Evolutionary conservation across 306 rosid genomes (phyloP), one percentile per base, ranked within the genome.

Genomic region (Lotus japonicus): DNA sequence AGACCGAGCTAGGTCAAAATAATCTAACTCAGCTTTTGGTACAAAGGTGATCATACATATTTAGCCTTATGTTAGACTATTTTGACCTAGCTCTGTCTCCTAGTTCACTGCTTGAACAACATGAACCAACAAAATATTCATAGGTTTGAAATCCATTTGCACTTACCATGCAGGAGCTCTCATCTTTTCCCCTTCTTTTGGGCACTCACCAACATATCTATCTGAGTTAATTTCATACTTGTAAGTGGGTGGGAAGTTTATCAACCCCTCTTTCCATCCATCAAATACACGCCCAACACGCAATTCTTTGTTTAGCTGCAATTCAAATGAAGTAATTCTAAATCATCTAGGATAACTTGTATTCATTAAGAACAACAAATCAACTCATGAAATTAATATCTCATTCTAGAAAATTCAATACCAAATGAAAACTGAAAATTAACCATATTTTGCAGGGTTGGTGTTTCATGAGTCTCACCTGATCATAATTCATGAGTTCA

Each of bases 111-210:
- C 26, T 1, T 21, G 31, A 26, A 26, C 31, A 26, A 26, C 18
- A 26, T 49, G 50, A 19, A 28, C 2, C 39, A 41, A 48, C 42
- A 60, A 43, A 36, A 11, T 54, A 41, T 9, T 58, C 39, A 4
- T 56, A 63, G 14, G 14, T 57, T 51, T n/a, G 36, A 7, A 18
- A 66, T 38, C 51, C 13, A 57, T 31, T 60, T 31, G 65, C 45
- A 77, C 86, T 82, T 68, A 94, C 99, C 99, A 94, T 41, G 99
- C 99, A 39, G 99, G 99, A 72, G 97, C 80, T 81, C 99, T 84
- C 62, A 61, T 92, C 89, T 90, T 90, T 73, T 88, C 97, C 12
- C 96, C 95, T 68, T 92, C 98, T 80, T 78, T 90, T 7, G 82
- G 87, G 62, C 66, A 79, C 81, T 86, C 90, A 15, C 99, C 96